These are phyloP conservation scores for Diaporthe sp. DNA, from an alignment of 2,329 filamentous ascomycete genomes.

Conservation along the genomic window DNA sequence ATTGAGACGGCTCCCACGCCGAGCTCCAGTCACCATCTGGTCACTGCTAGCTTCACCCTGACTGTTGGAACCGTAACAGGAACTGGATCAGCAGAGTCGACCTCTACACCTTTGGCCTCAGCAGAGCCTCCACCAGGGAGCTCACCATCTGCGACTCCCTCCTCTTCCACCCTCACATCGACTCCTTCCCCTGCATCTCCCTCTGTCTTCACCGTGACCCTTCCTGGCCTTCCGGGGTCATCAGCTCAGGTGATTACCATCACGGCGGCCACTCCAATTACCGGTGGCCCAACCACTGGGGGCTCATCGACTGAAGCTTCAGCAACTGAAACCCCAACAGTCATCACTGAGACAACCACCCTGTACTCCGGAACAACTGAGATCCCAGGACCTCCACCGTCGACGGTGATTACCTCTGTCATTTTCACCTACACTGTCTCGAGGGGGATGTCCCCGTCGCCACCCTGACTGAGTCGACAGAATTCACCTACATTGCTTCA, in stretches of 20 bases:
- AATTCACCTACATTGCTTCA: conserved; percentile 25
- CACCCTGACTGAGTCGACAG: conserved; percentile 32
- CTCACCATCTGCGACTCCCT: not conserved
- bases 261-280: conserved; percentile 23
- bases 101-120: not conserved
- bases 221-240: conserved; percentile 28
- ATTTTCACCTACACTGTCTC: conserved; percentile 40
- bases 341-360: conserved; percentile 2
- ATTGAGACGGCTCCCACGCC: conserved; percentile 26
- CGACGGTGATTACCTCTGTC: conserved; percentile 30
- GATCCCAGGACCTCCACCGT: conserved; percentile 11
- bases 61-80: conserved; percentile 30
- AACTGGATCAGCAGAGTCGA: not conserved
- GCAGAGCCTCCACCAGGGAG: conserved; percentile 16
- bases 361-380: conserved; percentile 29
- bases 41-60: conserved; percentile 39
- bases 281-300: conserved; percentile 9
- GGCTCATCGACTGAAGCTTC: not conserved
- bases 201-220: conserved; percentile 28
- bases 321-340: not conserved
- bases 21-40: conserved; percentile 20
- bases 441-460: conserved; percentile 29
- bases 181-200: not conserved
- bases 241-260: conserved; percentile 29
- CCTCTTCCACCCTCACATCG: not conserved